Base-by-base conservation (phyloP, 169 alveolate species). In the Miamiensis avidus region DNA sequence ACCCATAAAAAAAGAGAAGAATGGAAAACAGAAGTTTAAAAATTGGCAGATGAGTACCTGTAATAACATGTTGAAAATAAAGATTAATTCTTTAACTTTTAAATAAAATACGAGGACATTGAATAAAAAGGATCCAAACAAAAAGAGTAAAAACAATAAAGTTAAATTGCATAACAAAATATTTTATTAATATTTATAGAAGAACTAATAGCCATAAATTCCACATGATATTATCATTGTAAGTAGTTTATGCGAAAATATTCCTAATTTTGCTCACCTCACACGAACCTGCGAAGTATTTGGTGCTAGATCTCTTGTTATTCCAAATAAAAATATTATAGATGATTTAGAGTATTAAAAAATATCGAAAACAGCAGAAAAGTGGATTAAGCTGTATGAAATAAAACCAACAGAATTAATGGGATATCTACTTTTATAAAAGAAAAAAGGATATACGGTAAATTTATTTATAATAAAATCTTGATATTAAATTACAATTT, bases 251-350 rank as follows among this genome's bases (percentile, higher is more conserved):
- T 88, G 91, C 49, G 97, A 93, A 34, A 93, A 91, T 81, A 91
- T 92, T 25, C 97, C 97, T 0, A 93, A 93, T 82, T 86, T 93
- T 33, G 95, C 93, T 11, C 95, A 94, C 31, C 86, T 93, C 27
- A 88, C 94, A 1, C 75, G 97, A 81, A 91, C 97, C n/a, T 88
- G 95, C 84, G 97, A 93, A 88, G 90, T 93, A 72, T 91, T 93
- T 88, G 91, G 91, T 78, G 91, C 91, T 27, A 84, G 92, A 0
- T 91, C 88, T 75, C 84, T 90, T 49, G 89, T 90, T n/a, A 78
- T 90, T 75, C 94, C 94, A 32, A 83, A 84, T 79, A 90, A 87
- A 77, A 87, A 88, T 30, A 86, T 87, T 27, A 64, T 90, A 73
- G 82, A 90, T 76, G 94, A 90, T 84, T 76, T 34, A 31, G 85